Evolutionary conservation across 164 flowering plant species (phyloP), one percentile per base, ranked within the genome.

Genomic region (Annona squamosa): DNA sequence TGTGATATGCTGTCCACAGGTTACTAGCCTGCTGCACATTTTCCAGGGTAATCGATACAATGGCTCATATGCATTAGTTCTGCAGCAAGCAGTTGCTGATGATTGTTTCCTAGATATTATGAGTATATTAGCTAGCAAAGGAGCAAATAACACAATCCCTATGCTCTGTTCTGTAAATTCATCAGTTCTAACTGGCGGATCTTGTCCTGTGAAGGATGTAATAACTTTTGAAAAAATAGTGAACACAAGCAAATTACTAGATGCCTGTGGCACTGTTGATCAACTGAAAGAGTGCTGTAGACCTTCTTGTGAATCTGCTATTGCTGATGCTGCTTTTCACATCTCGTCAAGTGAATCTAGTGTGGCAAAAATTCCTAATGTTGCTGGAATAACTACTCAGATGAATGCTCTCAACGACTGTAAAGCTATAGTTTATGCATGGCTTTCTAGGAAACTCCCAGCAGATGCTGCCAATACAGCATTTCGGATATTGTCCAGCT

Each of bases 211-310:
- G 65, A 92, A 86, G 77, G 95, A 91, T 81, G 77, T 82, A 46
- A 57, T 47, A 42, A 79, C 82, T 72, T 92, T 94, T 85, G 99
- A 92, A 77, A 90, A 85, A 78, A 78, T 69, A 37, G 91, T 91
- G 17, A 92, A 94, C 74, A 85, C 92, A 18, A 92, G 91, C 83
- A 89, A 87, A 77, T 83, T 94, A 74, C 76, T 94, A 73, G 94
- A 92, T 62, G 90, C 97, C 5, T 94, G 99, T 74, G 79, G 87
- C 74, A 80, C 79, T 42, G 86, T 94, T 75, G 99, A 94, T 78
- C 89, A 87, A 63, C 91, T 92, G 37, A 94, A 90, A 73, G 99
- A 94, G 79, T 92, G 99, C 77, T 94, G 99, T 78, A 83, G 97
- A 75, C 94, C 95, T 48, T 77, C 87, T 72, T 94, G 99, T 82